These are phyloP conservation scores for Apiospora kogelbergensis DNA, from an alignment of 2,329 filamentous ascomycete species.

Conservation along the genomic window DNA sequence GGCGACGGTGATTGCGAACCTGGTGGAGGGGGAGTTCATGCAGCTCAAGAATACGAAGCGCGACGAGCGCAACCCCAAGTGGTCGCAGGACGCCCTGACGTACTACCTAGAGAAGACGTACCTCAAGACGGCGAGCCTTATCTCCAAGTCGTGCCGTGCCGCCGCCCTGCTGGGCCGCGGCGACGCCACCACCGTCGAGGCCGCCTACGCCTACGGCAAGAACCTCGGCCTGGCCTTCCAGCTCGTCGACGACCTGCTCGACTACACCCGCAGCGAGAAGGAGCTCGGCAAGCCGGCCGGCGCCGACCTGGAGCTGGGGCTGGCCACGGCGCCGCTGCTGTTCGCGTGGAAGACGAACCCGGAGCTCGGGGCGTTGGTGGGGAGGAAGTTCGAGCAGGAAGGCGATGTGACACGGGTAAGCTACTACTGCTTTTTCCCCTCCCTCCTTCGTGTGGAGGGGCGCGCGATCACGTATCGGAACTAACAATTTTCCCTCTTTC, in stretches of 20 bases:
- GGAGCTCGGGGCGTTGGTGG: constrained; percentile 83
- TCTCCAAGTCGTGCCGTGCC: constrained; percentile 93
- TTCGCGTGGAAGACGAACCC: constrained; percentile 93
- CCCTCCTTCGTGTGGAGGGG: too few relatives aligned
- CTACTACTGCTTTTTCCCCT: constrained; percentile 18
- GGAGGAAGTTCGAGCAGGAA: constrained; percentile 80
- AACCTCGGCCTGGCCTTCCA: constrained; percentile 96
- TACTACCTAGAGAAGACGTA: constrained; percentile 99
- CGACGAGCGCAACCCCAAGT: constrained; percentile 81
- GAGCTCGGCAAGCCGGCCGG: constrained; percentile 94
- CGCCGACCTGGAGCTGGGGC: constrained; percentile 87
- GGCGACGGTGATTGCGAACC: constrained; percentile 93
- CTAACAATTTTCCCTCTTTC: constrained; percentile 16
- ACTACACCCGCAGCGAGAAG: constrained; percentile 83
- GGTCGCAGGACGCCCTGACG: constrained; percentile 83
- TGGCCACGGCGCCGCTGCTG: constrained; percentile 89
- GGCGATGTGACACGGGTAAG: constrained; percentile 84
- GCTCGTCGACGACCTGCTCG: constrained; percentile 95
- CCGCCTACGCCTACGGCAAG: constrained; percentile 88
- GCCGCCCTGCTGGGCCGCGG: constrained; percentile 82
- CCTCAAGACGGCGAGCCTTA: constrained; percentile 91
- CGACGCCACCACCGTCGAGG: constrained; percentile 77
- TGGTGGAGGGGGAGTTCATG: constrained; percentile 99
- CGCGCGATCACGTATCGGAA: neutral
- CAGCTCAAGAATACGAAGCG: constrained; percentile 93